These are phyloP conservation scores for Penicillium chermesinum DNA, from an alignment of 495 filamentous ascomycete genomes.

Conservation along the genomic window DNA sequence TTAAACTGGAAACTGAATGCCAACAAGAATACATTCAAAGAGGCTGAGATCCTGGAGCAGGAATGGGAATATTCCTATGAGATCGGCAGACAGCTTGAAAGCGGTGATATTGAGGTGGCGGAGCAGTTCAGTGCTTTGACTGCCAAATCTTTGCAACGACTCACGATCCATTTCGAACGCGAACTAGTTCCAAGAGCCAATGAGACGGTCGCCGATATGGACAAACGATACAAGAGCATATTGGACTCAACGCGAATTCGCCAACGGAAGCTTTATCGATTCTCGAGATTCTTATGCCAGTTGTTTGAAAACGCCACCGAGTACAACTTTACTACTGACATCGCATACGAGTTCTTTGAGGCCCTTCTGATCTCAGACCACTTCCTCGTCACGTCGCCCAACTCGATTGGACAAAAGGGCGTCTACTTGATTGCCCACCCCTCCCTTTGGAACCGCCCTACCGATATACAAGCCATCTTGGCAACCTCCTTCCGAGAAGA, in stretches of 20 bases:
- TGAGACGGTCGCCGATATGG: constrained; percentile 82
- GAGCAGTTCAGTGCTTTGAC: constrained; percentile 94
- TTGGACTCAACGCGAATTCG: constrained; percentile 93
- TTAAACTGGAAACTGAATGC: constrained; percentile 94
- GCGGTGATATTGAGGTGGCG: constrained; percentile 95
- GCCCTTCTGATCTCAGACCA: constrained; percentile 80
- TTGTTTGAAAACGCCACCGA: constrained; percentile 95
- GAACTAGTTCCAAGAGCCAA: constrained; percentile 79
- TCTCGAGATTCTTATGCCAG: constrained; percentile 81
- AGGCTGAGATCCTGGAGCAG: constrained; percentile 93
- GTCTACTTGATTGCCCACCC: constrained; percentile 84
- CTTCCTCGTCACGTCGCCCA: constrained; percentile 62
- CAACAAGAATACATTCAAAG: constrained; percentile 99
- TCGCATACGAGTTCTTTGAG: constrained; percentile 69
- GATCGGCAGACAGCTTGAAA: constrained; percentile 79
- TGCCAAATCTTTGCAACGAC: constrained; percentile 77
- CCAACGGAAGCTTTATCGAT: constrained; percentile 81
- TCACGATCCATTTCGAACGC: constrained; percentile 86
- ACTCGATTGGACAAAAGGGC: constrained; percentile 59
- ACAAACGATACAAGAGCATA: constrained; percentile 91
- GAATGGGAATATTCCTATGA: constrained; percentile 96
- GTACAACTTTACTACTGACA: constrained; percentile 67
- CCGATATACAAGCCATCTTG: constrained; percentile 78
- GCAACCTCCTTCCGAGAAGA: constrained; percentile 83
- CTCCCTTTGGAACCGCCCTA: constrained; percentile 62